These are phyloP conservation scores for Chrysosphaeria jannelii DNA, from an alignment of 2,329 filamentous ascomycete species.

Conservation along the genomic window DNA sequence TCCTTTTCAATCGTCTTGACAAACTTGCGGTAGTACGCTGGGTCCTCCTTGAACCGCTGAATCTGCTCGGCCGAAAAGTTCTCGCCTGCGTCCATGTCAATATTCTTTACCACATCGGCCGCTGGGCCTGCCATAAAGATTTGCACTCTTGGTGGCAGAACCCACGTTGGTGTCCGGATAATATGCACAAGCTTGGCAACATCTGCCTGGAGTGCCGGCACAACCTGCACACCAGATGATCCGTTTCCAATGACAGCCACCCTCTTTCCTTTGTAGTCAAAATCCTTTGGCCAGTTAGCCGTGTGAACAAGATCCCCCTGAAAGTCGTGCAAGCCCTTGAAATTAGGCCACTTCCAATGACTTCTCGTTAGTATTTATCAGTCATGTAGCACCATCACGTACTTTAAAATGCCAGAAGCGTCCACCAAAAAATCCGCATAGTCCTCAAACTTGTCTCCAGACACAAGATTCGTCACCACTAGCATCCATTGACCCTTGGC, in stretches of 20 bases:
- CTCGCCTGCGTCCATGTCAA: constrained; percentile 13
- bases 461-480: constrained; percentile 11
- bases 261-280: constrained; percentile 17
- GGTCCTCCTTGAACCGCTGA: constrained; percentile 15
- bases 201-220: constrained; percentile 16
- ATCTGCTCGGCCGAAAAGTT: constrained; percentile 15
- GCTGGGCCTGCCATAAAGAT: constrained; percentile 12
- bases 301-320: constrained; percentile 20
- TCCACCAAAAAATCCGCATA: constrained; percentile 17
- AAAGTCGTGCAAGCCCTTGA: constrained; percentile 15
- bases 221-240: constrained; percentile 21
- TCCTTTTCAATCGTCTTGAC: constrained; percentile 16
- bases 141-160: constrained; percentile 10
- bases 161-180: constrained; percentile 14
- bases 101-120: constrained; percentile 9
- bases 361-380: constrained; percentile 7
- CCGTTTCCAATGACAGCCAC: constrained; percentile 27
- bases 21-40: constrained; percentile 15
- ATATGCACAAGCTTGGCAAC: constrained; percentile 11
- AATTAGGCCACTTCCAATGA: constrained; percentile 21
- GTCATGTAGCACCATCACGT: too few relatives aligned
- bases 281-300: constrained; percentile 19
- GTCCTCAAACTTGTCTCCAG: constrained; percentile 13
- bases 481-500: constrained; percentile 13
- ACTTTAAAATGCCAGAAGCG: constrained; percentile 22